Percentiles rank a stretch among this genome's conserved stretches.
Evolutionary conservation across 257 asterid genomes (phyloP).

Genomic region (Solanum chmielewskii): DNA sequence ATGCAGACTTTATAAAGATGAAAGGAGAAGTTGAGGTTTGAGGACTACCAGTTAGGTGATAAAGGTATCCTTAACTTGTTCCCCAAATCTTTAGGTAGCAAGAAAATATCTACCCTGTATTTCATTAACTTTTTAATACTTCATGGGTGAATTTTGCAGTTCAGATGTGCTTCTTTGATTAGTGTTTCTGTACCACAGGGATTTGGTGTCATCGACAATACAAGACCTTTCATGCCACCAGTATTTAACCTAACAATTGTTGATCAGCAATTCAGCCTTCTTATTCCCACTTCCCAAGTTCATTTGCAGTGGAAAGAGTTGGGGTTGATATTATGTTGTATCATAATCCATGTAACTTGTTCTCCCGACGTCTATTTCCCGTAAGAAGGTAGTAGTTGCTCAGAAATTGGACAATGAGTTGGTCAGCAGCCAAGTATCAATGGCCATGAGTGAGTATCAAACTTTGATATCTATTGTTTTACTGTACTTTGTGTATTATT

Average conservation of each 20-base stretch:
- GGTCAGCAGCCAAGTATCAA: not conserved
- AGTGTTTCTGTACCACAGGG: not conserved
- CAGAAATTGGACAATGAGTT: not conserved
- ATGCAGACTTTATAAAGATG: constrained; percentile 43
- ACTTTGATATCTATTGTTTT: not conserved
- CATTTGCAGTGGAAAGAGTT: not conserved
- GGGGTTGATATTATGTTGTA: not conserved
- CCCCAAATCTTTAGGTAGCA: not conserved
- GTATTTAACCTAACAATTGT: not conserved
- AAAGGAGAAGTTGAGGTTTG: constrained; percentile 44
- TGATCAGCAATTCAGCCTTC: not conserved
- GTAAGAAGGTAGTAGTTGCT: not conserved
- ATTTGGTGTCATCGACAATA: not conserved
- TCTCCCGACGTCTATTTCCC: not conserved
- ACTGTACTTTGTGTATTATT: not conserved
- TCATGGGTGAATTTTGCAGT: not conserved
- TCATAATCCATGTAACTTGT: not conserved
- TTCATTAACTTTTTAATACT: not conserved
- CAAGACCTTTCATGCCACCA: not conserved
- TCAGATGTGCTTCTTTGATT: not conserved
- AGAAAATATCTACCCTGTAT: not conserved
- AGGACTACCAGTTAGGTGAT: constrained; percentile 56
- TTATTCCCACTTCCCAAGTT: not conserved
- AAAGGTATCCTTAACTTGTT: constrained; percentile 32
- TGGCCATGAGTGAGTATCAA: not conserved